phyloP scores from a whole-genome alignment of 345 rosid species.

The Acer negundo region DNA sequence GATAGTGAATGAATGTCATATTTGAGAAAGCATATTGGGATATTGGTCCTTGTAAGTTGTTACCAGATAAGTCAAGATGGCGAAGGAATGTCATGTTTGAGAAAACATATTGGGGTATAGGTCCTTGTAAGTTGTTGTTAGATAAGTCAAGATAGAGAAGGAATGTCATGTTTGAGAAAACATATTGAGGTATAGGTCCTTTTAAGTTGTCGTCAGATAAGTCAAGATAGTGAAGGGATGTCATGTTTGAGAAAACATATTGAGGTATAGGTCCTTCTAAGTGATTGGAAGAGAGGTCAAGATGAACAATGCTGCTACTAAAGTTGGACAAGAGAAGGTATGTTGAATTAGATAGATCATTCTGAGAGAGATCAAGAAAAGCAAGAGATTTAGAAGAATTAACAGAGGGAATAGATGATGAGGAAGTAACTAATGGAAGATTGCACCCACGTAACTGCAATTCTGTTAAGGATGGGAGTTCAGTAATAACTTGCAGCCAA shows the following conservation, averaged over 20 bases:
- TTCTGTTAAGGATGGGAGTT: not conserved
- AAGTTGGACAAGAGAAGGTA: slow-evolving; percentile 7
- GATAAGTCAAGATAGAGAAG: not conserved
- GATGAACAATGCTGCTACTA: not conserved
- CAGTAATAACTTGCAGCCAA: not conserved
- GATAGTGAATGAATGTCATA: not conserved
- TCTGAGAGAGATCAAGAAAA: not conserved
- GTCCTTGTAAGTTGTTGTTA: not conserved
- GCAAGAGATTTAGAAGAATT: not conserved
- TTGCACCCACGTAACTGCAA: too few relatives aligned
- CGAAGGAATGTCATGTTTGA: not conserved
- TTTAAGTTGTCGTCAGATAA: not conserved
- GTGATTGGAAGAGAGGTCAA: not conserved
- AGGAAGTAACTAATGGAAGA: too few relatives aligned
- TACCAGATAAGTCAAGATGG: not conserved
- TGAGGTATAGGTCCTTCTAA: slow-evolving; percentile 10
- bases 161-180: not conserved
- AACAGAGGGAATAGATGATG: not conserved
- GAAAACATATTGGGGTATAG: not conserved
- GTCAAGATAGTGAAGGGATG: not conserved
- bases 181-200: not conserved
- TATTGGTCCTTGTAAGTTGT: not conserved
- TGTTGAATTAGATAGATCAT: not conserved
- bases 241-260: not conserved
- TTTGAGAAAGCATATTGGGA: not conserved